Conservation (phyloP, 148 eudicot species). For the Cornus florida region DNA sequence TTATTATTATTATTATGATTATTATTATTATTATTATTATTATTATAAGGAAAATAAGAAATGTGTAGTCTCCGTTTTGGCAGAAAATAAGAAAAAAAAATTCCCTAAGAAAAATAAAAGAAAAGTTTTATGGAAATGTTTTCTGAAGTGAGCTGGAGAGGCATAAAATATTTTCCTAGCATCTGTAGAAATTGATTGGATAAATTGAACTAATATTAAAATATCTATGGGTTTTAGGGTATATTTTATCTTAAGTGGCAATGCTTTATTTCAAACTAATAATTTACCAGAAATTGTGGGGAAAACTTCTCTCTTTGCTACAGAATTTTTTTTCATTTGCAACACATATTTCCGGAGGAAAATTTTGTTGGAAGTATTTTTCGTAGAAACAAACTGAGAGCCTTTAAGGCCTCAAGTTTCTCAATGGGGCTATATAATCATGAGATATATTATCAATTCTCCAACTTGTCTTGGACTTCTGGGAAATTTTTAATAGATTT, state of each 20-base stretch:
- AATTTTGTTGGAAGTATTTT: neutral
- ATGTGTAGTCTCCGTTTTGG: neutral
- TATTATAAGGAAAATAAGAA: too few species aligned
- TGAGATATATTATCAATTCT: neutral
- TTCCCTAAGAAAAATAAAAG: neutral
- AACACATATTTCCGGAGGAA: neutral
- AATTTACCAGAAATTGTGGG: neutral
- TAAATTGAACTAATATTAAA: constrained; percentile 20
- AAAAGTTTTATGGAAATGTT: neutral
- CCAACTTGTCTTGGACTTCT: neutral
- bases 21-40: too few species aligned
- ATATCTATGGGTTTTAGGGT: neutral
- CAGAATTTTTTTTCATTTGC: neutral
- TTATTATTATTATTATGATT: too few species aligned
- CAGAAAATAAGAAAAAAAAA: neutral
- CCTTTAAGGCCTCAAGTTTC: neutral
- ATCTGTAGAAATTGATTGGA: constrained; percentile 15
- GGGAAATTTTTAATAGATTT: neutral
- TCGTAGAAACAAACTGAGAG: neutral
- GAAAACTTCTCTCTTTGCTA: neutral
- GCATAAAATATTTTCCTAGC: neutral
- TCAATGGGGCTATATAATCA: neutral
- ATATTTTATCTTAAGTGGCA: neutral
- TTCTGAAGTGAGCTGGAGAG: constrained; percentile 2
- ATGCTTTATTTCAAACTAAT: neutral